A percentile compares a stretch with the other conserved stretches of the same genome.
Evolutionary conservation across 1,139 yeast species (phyloP).

Genomic region (Yamadazyma sp.): DNA sequence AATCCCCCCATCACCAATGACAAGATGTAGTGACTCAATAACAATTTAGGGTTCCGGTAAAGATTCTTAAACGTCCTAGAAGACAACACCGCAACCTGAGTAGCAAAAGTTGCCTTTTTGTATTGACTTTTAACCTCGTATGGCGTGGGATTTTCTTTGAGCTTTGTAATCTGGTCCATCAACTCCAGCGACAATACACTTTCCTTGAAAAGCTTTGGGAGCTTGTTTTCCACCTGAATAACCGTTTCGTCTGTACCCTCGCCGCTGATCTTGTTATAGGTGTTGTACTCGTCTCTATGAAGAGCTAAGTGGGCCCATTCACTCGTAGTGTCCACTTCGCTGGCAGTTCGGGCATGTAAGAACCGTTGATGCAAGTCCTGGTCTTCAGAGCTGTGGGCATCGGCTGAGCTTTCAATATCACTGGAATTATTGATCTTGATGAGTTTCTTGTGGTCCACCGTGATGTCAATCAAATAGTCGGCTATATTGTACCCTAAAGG

Average conservation of each 20-base stretch:
- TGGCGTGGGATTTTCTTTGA: conserved; percentile 29
- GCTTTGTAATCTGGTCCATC: conserved; percentile 44
- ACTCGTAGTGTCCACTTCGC: conserved; percentile 58
- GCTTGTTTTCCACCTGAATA: conserved; percentile 32
- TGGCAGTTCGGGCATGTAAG: conserved; percentile 20
- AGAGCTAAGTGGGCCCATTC: conserved; percentile 90
- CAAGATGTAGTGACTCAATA: conserved; percentile 78
- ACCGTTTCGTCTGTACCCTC: conserved; percentile 29
- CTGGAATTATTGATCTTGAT: conserved; percentile 21
- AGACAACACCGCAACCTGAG: conserved; percentile 69
- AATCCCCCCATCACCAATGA: conserved; percentile 76
- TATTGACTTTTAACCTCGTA: conserved; percentile 38
- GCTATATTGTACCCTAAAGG: conserved; percentile 93
- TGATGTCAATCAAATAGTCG: conserved; percentile 86
- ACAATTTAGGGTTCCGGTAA: conserved; percentile 84
- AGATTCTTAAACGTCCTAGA: conserved; percentile 89
- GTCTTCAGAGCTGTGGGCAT: conserved; percentile 9
- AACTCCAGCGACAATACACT: conserved; percentile 52
- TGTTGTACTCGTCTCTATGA: conserved; percentile 70
- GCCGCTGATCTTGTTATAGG: conserved; percentile 18
- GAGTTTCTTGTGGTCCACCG: conserved; percentile 58
- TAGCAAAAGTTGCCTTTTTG: conserved; percentile 54
- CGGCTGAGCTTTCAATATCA: conserved; percentile 20
- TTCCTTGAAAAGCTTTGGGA: conserved; percentile 44
- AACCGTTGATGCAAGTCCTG: conserved; percentile 42